phyloP scores from a whole-genome alignment of 2,329 filamentous ascomycete species.

The Ceratocystis variospora region DNA sequence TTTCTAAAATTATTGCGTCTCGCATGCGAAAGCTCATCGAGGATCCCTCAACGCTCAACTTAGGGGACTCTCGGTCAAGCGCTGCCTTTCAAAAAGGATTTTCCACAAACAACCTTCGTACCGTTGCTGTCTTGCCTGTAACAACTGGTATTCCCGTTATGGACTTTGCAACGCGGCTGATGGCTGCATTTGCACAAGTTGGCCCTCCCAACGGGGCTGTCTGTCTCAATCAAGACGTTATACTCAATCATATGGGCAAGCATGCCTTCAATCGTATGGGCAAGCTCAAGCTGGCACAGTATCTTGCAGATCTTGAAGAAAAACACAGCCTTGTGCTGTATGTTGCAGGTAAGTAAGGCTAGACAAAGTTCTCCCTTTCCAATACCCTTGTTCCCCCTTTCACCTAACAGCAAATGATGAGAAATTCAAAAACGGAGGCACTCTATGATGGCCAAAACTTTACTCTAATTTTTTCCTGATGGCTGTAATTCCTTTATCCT shows the following conservation, averaged over 20 bases:
- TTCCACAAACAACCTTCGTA: constrained; percentile 82
- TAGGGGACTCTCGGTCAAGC: constrained; percentile 39
- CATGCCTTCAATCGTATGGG: constrained; percentile 97
- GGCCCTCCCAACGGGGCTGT: constrained; percentile 82
- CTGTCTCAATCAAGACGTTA: constrained; percentile 81
- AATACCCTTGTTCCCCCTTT: constrained; percentile 10
- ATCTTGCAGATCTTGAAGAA: constrained; percentile 90
- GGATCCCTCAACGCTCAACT: constrained; percentile 54
- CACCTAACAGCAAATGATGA: constrained; percentile 35
- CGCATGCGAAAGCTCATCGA: constrained; percentile 84
- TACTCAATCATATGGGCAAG: constrained; percentile 84
- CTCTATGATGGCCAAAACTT: constrained; percentile 37
- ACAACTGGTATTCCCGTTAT: constrained; percentile 85
- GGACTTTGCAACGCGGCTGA: constrained; percentile 80
- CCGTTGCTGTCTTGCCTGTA: constrained; percentile 82
- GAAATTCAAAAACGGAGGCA: constrained; percentile 37
- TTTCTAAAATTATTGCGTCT: constrained; percentile 94
- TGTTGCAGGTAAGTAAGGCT: constrained; percentile 52
- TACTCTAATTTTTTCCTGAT: constrained; percentile 59
- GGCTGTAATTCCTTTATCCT: constrained; percentile 17
- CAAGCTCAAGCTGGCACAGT: constrained; percentile 88
- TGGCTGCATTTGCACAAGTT: constrained; percentile 79
- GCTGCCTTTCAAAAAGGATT: constrained; percentile 44
- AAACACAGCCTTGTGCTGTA: constrained; percentile 94
- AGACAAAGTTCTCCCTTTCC: not conserved